Percentiles rank a stretch among this genome's conserved stretches.
These are phyloP conservation scores for Hibiscus mutabilis DNA, from an alignment of 345 rosid genomes.

Conservation along the genomic window DNA sequence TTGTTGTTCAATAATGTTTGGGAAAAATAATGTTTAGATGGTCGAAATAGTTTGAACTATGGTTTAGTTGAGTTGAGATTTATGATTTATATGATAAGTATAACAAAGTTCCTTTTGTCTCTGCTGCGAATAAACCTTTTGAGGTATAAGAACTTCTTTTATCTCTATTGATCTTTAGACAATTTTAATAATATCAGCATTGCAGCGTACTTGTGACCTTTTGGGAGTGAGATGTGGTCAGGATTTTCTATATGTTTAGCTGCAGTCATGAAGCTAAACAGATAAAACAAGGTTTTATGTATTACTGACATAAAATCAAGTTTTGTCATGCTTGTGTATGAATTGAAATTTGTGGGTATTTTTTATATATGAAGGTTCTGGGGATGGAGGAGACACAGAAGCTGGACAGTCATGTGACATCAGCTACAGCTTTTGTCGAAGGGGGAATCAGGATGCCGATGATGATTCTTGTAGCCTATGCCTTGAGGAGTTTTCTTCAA, in stretches of 20 bases:
- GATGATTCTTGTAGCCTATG: conserved; percentile 74
- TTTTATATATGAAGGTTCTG: conserved; percentile 26
- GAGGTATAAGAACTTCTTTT: background rate
- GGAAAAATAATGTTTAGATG: background rate
- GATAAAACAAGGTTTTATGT: background rate
- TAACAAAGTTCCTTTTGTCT: background rate
- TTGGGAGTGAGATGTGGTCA: background rate
- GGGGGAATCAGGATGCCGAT: conserved; percentile 66
- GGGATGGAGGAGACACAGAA: conserved; percentile 34
- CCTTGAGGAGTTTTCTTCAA: conserved; percentile 55
- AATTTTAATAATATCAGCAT: background rate
- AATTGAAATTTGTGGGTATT: background rate
- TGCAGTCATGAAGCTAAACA: background rate
- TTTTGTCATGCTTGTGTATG: background rate
- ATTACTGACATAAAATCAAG: background rate
- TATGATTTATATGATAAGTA: background rate
- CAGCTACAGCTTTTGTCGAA: conserved; percentile 71
- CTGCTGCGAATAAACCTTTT: too few species aligned
- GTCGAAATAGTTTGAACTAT: background rate
- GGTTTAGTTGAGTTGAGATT: background rate
- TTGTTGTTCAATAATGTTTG: too few species aligned
- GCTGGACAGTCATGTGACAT: conserved; percentile 38
- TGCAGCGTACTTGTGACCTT: background rate
- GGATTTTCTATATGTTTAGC: background rate
- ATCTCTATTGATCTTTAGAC: background rate